phyloP scores from a whole-genome alignment of 2,329 filamentous ascomycete genomes.

The Eutypa lata region DNA sequence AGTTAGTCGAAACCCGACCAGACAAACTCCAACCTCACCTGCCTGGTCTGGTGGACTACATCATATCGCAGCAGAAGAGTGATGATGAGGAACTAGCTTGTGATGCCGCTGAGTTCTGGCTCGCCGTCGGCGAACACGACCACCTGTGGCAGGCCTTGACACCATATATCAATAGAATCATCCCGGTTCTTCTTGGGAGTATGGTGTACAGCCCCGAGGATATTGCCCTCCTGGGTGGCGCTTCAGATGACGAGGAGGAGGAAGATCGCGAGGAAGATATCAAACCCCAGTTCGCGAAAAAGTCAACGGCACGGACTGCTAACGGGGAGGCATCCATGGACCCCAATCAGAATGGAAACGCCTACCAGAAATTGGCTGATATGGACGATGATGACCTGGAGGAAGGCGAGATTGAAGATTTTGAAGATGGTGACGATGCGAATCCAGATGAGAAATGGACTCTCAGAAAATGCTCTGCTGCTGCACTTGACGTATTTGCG shows the following conservation, averaged over 20 bases:
- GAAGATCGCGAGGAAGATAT: constrained; percentile 91
- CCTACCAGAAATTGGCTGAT: constrained; percentile 51
- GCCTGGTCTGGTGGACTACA: constrained; percentile 84
- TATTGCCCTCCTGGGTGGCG: constrained; percentile 77
- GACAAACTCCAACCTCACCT: constrained; percentile 90
- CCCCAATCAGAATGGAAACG: constrained; percentile 49
- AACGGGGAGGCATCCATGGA: constrained; percentile 52
- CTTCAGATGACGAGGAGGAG: constrained; percentile 84
- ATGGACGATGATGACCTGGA: constrained; percentile 78
- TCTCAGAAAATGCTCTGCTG: constrained; percentile 92
- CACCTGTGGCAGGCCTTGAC: constrained; percentile 72
- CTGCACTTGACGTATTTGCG: constrained; percentile 90
- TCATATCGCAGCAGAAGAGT: constrained; percentile 82
- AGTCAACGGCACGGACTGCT: constrained; percentile 54
- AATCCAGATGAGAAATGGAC: constrained; percentile 94
- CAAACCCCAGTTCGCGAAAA: constrained; percentile 85
- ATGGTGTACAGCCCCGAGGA: constrained; percentile 98
- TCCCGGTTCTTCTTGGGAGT: constrained; percentile 85
- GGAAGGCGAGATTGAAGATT: constrained; percentile 82
- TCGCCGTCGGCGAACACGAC: constrained; percentile 85
- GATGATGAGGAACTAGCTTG: constrained; percentile 87
- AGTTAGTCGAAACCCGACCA: constrained; percentile 84
- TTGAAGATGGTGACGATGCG: constrained; percentile 70
- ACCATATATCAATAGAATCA: constrained; percentile 78
- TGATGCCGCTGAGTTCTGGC: constrained; percentile 96